Base-by-base conservation (phyloP, 139 green algal genomes). In the Ulvella scutata region DNA sequence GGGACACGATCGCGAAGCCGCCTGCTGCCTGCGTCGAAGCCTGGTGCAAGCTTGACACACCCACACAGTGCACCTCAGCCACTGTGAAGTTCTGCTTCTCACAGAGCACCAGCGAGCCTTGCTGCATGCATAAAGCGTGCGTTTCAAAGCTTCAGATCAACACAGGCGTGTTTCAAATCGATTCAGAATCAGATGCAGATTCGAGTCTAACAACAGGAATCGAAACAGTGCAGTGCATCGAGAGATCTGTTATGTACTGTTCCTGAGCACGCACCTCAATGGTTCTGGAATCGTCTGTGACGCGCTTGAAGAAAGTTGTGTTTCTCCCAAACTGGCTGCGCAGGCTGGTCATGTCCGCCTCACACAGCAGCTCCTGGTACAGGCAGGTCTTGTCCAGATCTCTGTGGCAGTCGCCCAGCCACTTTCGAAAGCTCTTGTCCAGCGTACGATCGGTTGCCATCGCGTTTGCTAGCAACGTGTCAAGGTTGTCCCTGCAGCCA, bases 401-500 rank as follows among this genome's bases (percentile, higher is more conserved):
- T 3, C 72, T 61, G 75, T 94, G 89, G 80, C 88, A 92, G 37
- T 74, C 74, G 3, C 44, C 72, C 36, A 94, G 81, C 89, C 89
- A 94, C 43, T 91, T 83, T 36, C 75, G 79, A 43, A 91, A 83
- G 38, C 77, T 79, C 62, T 78, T 77, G 72, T 92, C 88, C 62
- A 88, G 78, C 26, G 78, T 73, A 33, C 88, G 79, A 40, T 90
- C 82, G 1, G 35, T 74, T 2, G 87, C 80, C 7, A 78, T 82
- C 7, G 85, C 85, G 3, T 43, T 40, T 17, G 78, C 80, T 59
- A 94, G 83, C 60, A 91, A 79, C 67, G 87, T 75, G 2, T 43
- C 43, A 62, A 94, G 76, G 78, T 90, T 86, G 83, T 94, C 88
- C 0, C 88, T 72, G 61, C 88, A 88, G 62, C 72, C 75, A 4